Percentiles rank a stretch among this genome's conserved stretches.
These are phyloP conservation scores for Leccinum pallidistipes DNA, from an alignment of 1,284 basidiomycete species.

Conservation along the genomic window DNA sequence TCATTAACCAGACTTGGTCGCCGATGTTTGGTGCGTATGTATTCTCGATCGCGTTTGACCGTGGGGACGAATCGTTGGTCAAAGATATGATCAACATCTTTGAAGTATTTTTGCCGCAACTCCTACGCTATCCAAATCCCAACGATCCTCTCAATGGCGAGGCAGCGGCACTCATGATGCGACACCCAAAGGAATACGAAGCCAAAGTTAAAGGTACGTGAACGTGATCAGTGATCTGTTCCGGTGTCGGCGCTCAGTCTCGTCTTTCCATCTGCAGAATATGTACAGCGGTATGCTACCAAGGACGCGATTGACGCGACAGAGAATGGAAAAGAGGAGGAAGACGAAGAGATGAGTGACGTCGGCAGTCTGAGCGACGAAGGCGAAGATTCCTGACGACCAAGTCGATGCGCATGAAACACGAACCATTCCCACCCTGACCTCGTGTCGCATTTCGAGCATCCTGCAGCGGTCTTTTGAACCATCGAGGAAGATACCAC, in stretches of 20 bases:
- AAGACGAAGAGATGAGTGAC: conserved; percentile 92
- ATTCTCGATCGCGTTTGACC: conserved; percentile 3
- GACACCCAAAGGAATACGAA: conserved; percentile 94
- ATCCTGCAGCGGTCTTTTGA: conserved; percentile 13
- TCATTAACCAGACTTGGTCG: conserved; percentile 99
- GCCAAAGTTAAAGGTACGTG: conserved; percentile 83
- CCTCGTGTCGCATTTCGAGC: conserved; percentile 13
- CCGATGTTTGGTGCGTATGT: conserved; percentile 87
- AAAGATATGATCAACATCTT: conserved; percentile 99
- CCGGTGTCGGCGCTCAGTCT: conserved; percentile 3
- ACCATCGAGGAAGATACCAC: conserved; percentile 28
- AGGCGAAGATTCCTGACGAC: conserved; percentile 30
- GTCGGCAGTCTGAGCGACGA: conserved; percentile 86
- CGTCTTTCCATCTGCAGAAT: conserved; percentile 59
- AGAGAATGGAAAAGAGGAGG: conserved; percentile 60
- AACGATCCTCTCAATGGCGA: conserved; percentile 98
- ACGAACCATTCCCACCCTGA: conserved; percentile 8
- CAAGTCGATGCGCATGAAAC: conserved; percentile 10
- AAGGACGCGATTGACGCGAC: conserved; percentile 77
- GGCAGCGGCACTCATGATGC: conserved; percentile 94
- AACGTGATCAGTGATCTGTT: neutral
- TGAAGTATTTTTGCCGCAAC: conserved; percentile 96
- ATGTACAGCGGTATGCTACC: conserved; percentile 83
- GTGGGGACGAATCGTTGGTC: conserved; percentile 5
- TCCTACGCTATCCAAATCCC: conserved; percentile 96